Conservation (phyloP, 2,329 filamentous ascomycete species). For the Akanthomyces dipterigenus region DNA sequence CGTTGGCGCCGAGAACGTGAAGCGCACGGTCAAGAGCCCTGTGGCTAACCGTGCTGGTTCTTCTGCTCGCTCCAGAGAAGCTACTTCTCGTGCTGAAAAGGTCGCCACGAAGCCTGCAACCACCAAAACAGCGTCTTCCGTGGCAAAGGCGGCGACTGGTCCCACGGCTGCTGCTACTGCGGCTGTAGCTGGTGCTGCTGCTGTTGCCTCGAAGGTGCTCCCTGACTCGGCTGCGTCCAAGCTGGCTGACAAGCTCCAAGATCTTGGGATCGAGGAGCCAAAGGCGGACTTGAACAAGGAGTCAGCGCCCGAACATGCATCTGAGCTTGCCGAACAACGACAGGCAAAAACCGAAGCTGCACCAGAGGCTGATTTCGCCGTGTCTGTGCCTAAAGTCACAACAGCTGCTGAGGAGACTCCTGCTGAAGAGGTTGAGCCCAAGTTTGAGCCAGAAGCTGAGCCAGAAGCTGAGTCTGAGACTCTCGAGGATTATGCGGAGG, state of each 20-base stretch:
- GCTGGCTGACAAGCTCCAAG: slow-evolving; percentile 5
- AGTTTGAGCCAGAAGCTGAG: slow-evolving; percentile 9
- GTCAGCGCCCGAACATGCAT: no score
- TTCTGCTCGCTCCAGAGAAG: slow-evolving; percentile 2
- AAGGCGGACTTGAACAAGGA: background rate
- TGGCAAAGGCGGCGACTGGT: background rate
- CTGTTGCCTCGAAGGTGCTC: background rate
- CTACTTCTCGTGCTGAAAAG: slow-evolving; percentile 1
- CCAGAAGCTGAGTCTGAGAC: background rate
- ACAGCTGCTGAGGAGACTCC: background rate
- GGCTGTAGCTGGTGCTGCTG: background rate
- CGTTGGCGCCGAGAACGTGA: background rate
- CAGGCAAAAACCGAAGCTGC: background rate
- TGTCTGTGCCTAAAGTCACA: background rate
- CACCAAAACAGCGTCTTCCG: background rate
- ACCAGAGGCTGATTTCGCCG: background rate
- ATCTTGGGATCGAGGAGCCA: background rate
- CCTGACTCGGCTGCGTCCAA: background rate
- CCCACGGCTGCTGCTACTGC: background rate
- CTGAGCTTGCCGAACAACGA: background rate
- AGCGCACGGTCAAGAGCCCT: slow-evolving; percentile 19
- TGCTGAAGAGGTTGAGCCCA: slow-evolving; percentile 10
- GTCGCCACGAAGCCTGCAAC: background rate
- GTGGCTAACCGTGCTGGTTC: slow-evolving; percentile 9
- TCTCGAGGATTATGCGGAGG: slow-evolving; percentile 2